Base-by-base conservation (phyloP, 345 rosid species). In the Arabidopsis thaliana region DNA sequence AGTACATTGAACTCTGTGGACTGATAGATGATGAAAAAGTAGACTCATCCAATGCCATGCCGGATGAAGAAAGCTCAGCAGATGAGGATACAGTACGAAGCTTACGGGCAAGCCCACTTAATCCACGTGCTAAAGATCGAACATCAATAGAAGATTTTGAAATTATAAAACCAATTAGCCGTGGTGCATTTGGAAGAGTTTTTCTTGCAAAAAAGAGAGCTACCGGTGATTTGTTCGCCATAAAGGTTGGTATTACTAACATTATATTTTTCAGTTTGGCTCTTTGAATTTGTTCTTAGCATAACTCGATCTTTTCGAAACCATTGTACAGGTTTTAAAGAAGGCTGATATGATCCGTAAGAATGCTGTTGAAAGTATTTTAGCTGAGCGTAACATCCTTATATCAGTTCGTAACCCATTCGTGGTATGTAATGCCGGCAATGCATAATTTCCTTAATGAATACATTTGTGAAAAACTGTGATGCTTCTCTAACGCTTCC, bases 91-190 rank as follows among this genome's bases (percentile, higher is more conserved):
- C 86, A 7, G 71, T 84, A 41, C 96, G 96, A 70, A 88, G 97
- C 78, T 80, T 85, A 78, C 88, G 90, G 49, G 81, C 97, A 52
- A 92, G 99, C 71, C 97, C 99, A 49, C 87, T 95, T 25, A 92
- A 89, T 77, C 79, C 85, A 62, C 81, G 87, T 45, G 85, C 89
- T 24, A 95, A 83, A 85, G 96, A 95, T 75, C 79, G 99, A 73
- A 95, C 97, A 34, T 92, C 97, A 14, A 95, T 95, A 59, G 99
- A 95, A 82, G 99, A 95, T 83, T 95, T 95, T 71, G 97, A 95
- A 81, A 95, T 95, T 67, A 95, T 92, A 67, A 95, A 92, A 85
- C 99, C 99, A 63, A 90, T 95, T 71, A 95, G 99, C 81, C 85
- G 91, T 34, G 99, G 99, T 74, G 97, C 97, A 74, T 95, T 84